Base-by-base conservation (phyloP, 768 basidiomycete genomes). In the Collybia mongolica region DNA sequence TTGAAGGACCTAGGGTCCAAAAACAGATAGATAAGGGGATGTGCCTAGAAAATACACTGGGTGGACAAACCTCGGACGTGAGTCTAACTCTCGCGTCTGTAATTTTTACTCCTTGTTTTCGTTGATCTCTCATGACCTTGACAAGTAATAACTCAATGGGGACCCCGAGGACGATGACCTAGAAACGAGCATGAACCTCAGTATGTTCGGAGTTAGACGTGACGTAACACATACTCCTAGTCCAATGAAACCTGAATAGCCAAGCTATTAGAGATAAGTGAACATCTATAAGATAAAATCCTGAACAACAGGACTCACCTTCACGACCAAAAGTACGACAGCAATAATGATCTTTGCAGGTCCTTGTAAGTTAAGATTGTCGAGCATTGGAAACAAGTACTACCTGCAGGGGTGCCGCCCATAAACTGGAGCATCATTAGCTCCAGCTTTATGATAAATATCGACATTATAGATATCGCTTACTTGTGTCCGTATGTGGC, bases 211-310 rank as follows among this genome's bases (percentile, higher is more conserved):
- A 46, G n/a, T 19, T 6, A 24, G 22, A 63, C 28, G 23, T 59
- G 46, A 14, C 54, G 12, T 18, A 29, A 20, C 15, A 57, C 65
- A 57, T 65, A 65, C 78, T 49, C 62, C 80, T 11, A 86, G 64
- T 0, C 83, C 84, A 19, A 86, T 85, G 11, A 89, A 74, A 0
- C 84, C 85, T 1, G 84, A 86, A 56, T 80, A 81, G 4, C 86
- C 84, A 19, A 89, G 71, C 75, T 84, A 39, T 83, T 49, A 69
- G 69, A 22, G 46, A 9, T 3, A 9, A 32, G 86, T 71, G 2
- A 89, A 72, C 0, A 74, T 82, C 15, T 84, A 66, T 1, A 79
- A 81, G 29, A 84, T 72, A 8, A 73, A 59, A 41, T 72, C 79
- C 22, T 2, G 2, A 32, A 32, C 14, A 32, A 9, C 14, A 6